Percentiles rank a stretch among this genome's conserved stretches.
Conservation (phyloP, 2,329 filamentous ascomycete genomes). For the Cladosporium sp. region DNA sequence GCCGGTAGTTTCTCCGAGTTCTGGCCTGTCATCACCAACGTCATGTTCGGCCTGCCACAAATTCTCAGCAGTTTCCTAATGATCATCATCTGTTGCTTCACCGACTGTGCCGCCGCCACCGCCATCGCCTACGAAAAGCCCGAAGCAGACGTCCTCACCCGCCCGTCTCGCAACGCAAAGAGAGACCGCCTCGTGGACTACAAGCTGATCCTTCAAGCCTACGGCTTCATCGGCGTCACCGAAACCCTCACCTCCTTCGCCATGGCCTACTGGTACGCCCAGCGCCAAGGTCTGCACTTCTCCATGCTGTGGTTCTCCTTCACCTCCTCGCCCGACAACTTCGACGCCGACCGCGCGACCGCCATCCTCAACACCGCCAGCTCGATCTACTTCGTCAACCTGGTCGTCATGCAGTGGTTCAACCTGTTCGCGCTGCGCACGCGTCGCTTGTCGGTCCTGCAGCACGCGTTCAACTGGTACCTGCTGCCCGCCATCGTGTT, state of each 20-base stretch:
- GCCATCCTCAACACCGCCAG: conserved; percentile 63
- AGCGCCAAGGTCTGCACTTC: conserved; percentile 62
- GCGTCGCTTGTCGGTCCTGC: conserved; percentile 61
- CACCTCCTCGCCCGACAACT: conserved; percentile 52
- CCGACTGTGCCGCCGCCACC: conserved; percentile 72
- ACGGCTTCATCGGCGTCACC: conserved; percentile 66
- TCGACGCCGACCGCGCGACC: conserved; percentile 53
- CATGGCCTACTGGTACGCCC: conserved; percentile 49
- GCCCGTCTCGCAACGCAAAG: conserved; percentile 66
- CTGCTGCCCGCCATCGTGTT: conserved; percentile 72
- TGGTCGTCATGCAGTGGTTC: conserved; percentile 82
- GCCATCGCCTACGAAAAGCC: conserved; percentile 74
- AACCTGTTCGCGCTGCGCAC: conserved; percentile 70
- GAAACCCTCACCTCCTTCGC: conserved; percentile 44
- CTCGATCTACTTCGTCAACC: conserved; percentile 76
- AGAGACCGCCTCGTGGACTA: conserved; percentile 73
- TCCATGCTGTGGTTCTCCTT: conserved; percentile 68
- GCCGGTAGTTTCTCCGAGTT: conserved; percentile 75
- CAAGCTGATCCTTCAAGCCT: conserved; percentile 70
- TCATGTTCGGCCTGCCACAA: conserved; percentile 71
- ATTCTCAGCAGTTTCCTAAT: conserved; percentile 73
- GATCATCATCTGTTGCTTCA: conserved; percentile 64
- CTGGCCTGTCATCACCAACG: conserved; percentile 72
- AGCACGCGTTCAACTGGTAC: conserved; percentile 71
- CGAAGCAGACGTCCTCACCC: conserved; percentile 71